Percentiles rank a stretch among this genome's conserved stretches.
Evolutionary conservation across 2,329 filamentous ascomycete genomes (phyloP).

Genomic region (Colletotrichum abscissum): DNA sequence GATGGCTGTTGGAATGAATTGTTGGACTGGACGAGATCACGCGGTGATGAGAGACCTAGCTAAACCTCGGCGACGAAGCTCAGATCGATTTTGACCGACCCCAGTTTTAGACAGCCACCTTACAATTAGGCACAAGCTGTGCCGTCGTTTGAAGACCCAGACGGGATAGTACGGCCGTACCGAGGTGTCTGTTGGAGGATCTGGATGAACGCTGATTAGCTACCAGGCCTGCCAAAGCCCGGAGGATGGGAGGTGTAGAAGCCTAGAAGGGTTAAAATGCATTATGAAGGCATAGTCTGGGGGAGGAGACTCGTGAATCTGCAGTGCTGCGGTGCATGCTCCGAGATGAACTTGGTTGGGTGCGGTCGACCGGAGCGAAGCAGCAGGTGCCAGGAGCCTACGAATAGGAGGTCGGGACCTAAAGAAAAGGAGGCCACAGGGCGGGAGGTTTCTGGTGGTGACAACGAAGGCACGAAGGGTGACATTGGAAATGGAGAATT

Average conservation of each 20-base stretch:
- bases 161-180: neutral
- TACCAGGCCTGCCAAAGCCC: neutral
- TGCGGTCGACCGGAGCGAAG: neutral
- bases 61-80: neutral
- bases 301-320: neutral
- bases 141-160: neutral
- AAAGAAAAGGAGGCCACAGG: neutral
- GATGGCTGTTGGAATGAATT: neutral
- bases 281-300: slow-evolving; percentile 1
- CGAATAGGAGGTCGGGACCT: neutral
- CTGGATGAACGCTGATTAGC: slow-evolving; percentile 6
- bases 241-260: neutral
- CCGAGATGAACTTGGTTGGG: neutral
- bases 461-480: neutral
- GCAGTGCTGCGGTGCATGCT: slow-evolving; percentile 6
- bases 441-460: neutral
- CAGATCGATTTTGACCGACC: neutral
- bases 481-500: neutral
- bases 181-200: slow-evolving; percentile 1
- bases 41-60: neutral
- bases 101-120: neutral
- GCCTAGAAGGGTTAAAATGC: neutral
- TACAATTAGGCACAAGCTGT: slow-evolving; percentile 5
- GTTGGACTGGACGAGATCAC: neutral
- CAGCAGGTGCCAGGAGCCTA: neutral